These are phyloP conservation scores for Wickerhamomyces kurtzmanii DNA, from an alignment of 805 yeast genomes.

Conservation along the genomic window DNA sequence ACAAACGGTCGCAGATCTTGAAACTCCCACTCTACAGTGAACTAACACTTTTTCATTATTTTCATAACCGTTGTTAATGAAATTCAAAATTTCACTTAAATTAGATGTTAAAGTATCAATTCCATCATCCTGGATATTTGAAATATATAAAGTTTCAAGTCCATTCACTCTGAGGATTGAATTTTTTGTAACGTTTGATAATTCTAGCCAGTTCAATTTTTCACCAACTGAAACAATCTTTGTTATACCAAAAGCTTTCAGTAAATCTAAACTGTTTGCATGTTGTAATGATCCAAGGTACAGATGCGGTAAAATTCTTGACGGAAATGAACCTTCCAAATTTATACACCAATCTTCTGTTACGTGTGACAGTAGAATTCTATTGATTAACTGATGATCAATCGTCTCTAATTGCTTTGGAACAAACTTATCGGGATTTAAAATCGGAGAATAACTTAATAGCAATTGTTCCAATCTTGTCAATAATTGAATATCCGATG, in stretches of 20 bases:
- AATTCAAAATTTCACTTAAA: conserved; percentile 53
- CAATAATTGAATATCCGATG: conserved; percentile 60
- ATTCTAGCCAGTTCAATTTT: conserved; percentile 49
- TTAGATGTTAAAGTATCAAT: conserved; percentile 63
- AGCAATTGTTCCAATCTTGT: conserved; percentile 56
- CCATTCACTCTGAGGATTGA: conserved; percentile 9
- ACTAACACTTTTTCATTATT: conserved; percentile 50
- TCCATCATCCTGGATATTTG: conserved; percentile 84
- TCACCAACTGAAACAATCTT: conserved; percentile 87
- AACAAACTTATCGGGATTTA: conserved; percentile 3
- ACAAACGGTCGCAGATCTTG: conserved; percentile 90
- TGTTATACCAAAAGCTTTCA: conserved; percentile 56
- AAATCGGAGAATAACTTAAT: conserved; percentile 46
- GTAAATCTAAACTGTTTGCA: conserved; percentile 61
- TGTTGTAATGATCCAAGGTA: conserved; percentile 80
- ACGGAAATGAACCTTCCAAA: conserved; percentile 65
- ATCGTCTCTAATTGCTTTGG: conserved; percentile 7
- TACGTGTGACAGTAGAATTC: conserved; percentile 19
- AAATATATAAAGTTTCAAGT: conserved; percentile 36
- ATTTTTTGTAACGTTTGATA: conserved; percentile 4
- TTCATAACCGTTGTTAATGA: conserved; percentile 45
- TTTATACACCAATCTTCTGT: conserved; percentile 18
- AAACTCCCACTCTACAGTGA: conserved; percentile 94
- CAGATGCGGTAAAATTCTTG: conserved; percentile 71
- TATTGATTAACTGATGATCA: conserved; percentile 21